phyloP scores from a whole-genome alignment of 768 basidiomycete species.

The Filobasidium wieringae region DNA sequence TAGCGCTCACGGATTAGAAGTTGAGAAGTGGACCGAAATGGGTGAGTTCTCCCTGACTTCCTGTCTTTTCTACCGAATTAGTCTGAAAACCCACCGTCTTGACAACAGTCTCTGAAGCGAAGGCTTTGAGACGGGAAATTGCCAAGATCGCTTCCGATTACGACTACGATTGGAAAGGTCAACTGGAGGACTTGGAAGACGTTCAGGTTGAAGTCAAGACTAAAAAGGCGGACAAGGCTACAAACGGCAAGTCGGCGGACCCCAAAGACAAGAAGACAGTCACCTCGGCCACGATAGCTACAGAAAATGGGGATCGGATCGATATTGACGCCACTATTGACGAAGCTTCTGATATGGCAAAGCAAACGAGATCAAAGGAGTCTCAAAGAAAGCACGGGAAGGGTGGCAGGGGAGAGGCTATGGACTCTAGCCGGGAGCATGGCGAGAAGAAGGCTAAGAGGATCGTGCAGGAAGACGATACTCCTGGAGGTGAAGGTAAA shows the following conservation, averaged over 20 bases:
- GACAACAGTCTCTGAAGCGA: slow-evolving; percentile 45
- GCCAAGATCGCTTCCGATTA: slow-evolving; percentile 53
- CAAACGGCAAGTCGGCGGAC: background rate
- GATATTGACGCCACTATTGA: slow-evolving; percentile 35
- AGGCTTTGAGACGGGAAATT: slow-evolving; percentile 48
- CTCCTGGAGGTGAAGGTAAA: background rate
- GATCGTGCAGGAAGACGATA: background rate
- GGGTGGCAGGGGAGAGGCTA: slow-evolving; percentile 24
- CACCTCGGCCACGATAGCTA: background rate
- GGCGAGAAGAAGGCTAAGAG: slow-evolving; percentile 8
- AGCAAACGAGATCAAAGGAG: slow-evolving; percentile 22
- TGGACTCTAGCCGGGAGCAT: slow-evolving; percentile 15
- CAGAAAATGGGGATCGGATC: slow-evolving; percentile 9
- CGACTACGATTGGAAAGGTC: slow-evolving; percentile 42
- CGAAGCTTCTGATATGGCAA: slow-evolving; percentile 32
- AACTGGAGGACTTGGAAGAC: slow-evolving; percentile 35
- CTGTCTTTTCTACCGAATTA: too few species aligned
- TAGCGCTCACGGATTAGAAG: slow-evolving; percentile 49
- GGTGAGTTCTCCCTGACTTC: slow-evolving; percentile 17
- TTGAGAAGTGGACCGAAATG: slow-evolving; percentile 51
- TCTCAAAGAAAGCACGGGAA: slow-evolving; percentile 21
- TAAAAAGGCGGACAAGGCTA: background rate
- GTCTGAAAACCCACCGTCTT: background rate
- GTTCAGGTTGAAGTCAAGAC: slow-evolving; percentile 18
- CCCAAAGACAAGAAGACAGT: background rate